Percentiles rank a stretch among this genome's conserved stretches.
These are phyloP conservation scores for Pythium angustatum DNA, from an alignment of 352 stramenopile genomes.

Conservation along the genomic window DNA sequence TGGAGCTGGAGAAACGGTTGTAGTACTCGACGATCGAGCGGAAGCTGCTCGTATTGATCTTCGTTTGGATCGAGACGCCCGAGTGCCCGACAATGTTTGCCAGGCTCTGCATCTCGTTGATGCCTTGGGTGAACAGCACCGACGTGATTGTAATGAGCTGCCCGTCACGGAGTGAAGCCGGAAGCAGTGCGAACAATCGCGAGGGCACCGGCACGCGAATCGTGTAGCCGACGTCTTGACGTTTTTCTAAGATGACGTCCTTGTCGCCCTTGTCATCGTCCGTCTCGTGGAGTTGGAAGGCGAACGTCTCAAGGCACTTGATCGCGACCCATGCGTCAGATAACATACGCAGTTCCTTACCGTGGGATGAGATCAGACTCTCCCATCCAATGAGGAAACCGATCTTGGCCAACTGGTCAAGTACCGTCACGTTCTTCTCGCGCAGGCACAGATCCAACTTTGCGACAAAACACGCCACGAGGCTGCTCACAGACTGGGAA, in stretches of 20 bases:
- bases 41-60: conserved; percentile 83
- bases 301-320: conserved; percentile 85
- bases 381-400: conserved; percentile 94
- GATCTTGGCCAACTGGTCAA: conserved; percentile 70
- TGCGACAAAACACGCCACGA: conserved; percentile 79
- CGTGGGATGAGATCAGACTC: conserved; percentile 93
- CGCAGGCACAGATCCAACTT: conserved; percentile 78
- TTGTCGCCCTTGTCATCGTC: conserved; percentile 18
- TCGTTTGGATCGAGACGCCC: conserved; percentile 78
- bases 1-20: conserved; percentile 53
- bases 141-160: conserved; percentile 70
- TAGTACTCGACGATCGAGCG: conserved; percentile 76
- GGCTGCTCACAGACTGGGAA: conserved; percentile 78
- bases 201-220: conserved; percentile 56
- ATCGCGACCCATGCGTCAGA: conserved; percentile 89
- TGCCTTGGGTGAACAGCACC: conserved; percentile 88
- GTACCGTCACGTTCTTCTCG: conserved; percentile 51
- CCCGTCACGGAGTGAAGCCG: conserved; percentile 49
- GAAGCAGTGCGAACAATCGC: conserved; percentile 48
- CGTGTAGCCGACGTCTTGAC: conserved; percentile 64
- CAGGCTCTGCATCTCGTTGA: conserved; percentile 94
- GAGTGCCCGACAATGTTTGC: conserved; percentile 87
- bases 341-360: conserved; percentile 96
- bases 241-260: conserved; percentile 64
- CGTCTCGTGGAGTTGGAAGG: conserved; percentile 64